Percentiles rank a stretch among this genome's conserved stretches.
These are phyloP conservation scores for Cladosporium sp. DNA, from an alignment of 2,329 filamentous ascomycete species.

Conservation along the genomic window DNA sequence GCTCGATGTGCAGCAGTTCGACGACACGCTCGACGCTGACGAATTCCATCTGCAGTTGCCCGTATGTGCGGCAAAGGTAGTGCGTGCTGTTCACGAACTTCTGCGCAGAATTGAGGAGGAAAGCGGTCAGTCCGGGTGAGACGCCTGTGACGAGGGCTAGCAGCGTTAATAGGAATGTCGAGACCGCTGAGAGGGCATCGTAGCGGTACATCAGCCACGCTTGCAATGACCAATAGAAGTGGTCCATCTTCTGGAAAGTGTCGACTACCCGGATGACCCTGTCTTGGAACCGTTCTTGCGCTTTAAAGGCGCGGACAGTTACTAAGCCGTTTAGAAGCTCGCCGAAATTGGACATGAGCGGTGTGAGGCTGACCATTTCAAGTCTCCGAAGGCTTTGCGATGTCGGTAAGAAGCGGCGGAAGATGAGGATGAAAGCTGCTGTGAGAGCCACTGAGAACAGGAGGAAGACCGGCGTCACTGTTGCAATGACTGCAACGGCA, in stretches of 20 bases:
- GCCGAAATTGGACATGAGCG: conserved; percentile 89
- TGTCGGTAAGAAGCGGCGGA: conserved; percentile 75
- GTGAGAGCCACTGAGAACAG: conserved; percentile 70
- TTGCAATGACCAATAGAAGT: conserved; percentile 89
- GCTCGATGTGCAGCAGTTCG: conserved; percentile 75
- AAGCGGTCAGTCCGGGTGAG: conserved; percentile 77
- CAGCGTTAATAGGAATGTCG: conserved; percentile 72
- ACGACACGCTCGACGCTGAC: conserved; percentile 86
- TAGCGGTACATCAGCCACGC: conserved; percentile 84
- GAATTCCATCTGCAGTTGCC: conserved; percentile 86
- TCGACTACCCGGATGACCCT: conserved; percentile 80
- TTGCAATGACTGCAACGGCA: conserved; percentile 75
- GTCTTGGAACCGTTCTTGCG: conserved; percentile 76
- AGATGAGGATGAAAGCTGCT: conserved; percentile 69
- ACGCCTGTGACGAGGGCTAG: conserved; percentile 75
- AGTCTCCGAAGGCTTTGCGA: conserved; percentile 81
- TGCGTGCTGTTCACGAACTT: conserved; percentile 72
- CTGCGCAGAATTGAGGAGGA: conserved; percentile 73
- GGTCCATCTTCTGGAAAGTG: conserved; percentile 90
- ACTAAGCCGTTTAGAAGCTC: conserved; percentile 82
- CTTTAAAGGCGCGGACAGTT: conserved; percentile 81
- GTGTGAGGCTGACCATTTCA: conserved; percentile 86
- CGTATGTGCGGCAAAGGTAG: conserved; percentile 75
- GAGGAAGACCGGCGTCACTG: conserved; percentile 76
- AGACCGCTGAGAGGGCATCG: conserved; percentile 68